These are phyloP conservation scores for Sequoiadendron giganteum DNA, from an alignment of 75 land plant genomes.

Conservation along the genomic window DNA sequence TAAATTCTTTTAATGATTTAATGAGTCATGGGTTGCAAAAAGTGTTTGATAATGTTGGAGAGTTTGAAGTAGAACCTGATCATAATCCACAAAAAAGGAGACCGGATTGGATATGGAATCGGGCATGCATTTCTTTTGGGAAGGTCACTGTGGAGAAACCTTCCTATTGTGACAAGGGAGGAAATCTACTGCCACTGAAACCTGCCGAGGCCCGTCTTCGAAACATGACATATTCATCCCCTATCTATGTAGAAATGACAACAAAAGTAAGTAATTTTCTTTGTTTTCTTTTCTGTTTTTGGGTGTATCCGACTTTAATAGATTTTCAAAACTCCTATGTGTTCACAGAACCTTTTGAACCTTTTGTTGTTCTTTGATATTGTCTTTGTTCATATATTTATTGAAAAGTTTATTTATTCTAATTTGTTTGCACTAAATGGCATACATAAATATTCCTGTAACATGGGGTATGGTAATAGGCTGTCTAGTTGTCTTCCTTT, in stretches of 20 bases:
- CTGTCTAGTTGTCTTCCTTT: neutral
- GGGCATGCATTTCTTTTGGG: slow-evolving; percentile 56
- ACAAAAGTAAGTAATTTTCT: slow-evolving; percentile 41
- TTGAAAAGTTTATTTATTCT: neutral
- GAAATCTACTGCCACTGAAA: slow-evolving; percentile 22
- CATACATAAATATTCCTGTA: neutral
- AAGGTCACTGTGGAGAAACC: slow-evolving; percentile 60
- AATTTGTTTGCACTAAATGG: neutral
- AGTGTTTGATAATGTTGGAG: slow-evolving; percentile 56
- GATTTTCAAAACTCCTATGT: neutral
- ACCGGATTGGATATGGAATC: slow-evolving; percentile 35
- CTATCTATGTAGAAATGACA: slow-evolving; percentile 42
- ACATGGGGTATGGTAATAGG: neutral
- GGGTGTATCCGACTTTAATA: neutral
- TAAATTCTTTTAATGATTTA: slow-evolving; percentile 80
- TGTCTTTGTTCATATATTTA: neutral
- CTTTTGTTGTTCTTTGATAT: neutral
- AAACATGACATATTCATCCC: slow-evolving; percentile 69
- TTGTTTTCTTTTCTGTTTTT: neutral
- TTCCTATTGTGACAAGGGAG: slow-evolving; percentile 14
- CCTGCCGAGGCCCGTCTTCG: slow-evolving; percentile 81
- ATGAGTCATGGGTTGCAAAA: slow-evolving; percentile 48
- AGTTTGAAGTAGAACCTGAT: slow-evolving; percentile 47
- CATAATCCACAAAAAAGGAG: slow-evolving; percentile 17
- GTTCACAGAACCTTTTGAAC: neutral